Evolutionary conservation across 2,329 filamentous ascomycete genomes (phyloP).

Genomic region (Colletotrichum sp.): DNA sequence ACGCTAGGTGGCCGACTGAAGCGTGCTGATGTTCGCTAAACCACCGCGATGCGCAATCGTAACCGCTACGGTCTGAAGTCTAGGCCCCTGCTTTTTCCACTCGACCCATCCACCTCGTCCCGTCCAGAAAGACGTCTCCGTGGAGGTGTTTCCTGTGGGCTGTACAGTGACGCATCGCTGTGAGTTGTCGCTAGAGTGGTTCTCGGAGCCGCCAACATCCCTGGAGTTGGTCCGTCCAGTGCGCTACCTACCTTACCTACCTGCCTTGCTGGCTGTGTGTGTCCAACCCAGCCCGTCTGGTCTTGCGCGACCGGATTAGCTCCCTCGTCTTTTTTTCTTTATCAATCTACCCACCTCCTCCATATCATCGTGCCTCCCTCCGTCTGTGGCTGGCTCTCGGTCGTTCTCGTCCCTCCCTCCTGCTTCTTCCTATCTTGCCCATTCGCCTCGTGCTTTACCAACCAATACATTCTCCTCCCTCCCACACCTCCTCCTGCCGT

Average conservation of each 20-base stretch:
- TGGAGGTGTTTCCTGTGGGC: not conserved
- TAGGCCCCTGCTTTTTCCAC: not conserved
- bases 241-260: not conserved
- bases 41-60: not conserved
- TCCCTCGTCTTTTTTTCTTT: conserved; percentile 1
- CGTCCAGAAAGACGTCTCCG: not conserved
- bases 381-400: not conserved
- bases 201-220: conserved; percentile 7
- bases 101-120: not conserved
- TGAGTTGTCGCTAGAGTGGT: conserved; percentile 10
- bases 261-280: not conserved
- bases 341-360: conserved; percentile 3
- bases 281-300: not conserved
- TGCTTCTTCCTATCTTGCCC: not conserved
- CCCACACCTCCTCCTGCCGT: not conserved
- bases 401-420: not conserved
- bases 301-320: not conserved
- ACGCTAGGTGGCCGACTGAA: not conserved
- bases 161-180: conserved; percentile 2
- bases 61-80: conserved; percentile 5
- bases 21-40: not conserved
- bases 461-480: not conserved
- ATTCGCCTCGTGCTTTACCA: not conserved
- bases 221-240: not conserved
- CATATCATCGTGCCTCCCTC: not conserved